Evolutionary conservation across 371 early-diverging fungal species (phyloP), one percentile per base, ranked within the genome.

Genomic region (Rhizopus stolonifer): DNA sequence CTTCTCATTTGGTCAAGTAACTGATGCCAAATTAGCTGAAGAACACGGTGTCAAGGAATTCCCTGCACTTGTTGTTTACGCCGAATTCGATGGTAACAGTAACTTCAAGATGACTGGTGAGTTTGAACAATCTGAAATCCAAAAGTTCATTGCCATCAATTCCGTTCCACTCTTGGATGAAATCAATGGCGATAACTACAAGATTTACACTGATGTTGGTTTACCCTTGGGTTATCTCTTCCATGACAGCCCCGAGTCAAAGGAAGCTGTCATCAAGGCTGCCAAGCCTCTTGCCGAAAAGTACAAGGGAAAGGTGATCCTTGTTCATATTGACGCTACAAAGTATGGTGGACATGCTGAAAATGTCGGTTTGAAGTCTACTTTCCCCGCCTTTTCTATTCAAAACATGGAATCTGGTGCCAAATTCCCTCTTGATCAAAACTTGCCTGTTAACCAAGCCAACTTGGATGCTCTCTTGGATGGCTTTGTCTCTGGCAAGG

Each of bases 361-460:
- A 52, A 84, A 83, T 71, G 70, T 96, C 43, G 89, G 84, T 73
- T 71, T 98, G 38, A 87, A 92, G 82, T 72, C 85, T 49, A 24
- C 78, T 52, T 98, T 91, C 91, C 98, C 98, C 42, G 94, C 95
- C 10, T 87, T 98, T 60, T 93, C 84, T 54, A 86, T 98, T 65
- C 93, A 94, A 72, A 74, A 82, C 53, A 64, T 87, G 45, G 78
- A 73, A 32, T 77, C 67, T 52, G 78, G 81, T 45, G 67, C 78
- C 61, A 95, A 95, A 78, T 96, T 67, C 74, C 93, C 95, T 49
- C 83, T 86, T 66, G 80, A 85, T 40, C 88, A 91, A 70, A 61
- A 67, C 31, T 72, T 83, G 61, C 72, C 78, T 6, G 60, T 95
- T 38, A 74, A 79, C 31, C 64, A 68, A 13, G 82, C 79, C 17